phyloP scores from a whole-genome alignment of 202 grass and related monocot species.

The Alloteropsis angusta region DNA sequence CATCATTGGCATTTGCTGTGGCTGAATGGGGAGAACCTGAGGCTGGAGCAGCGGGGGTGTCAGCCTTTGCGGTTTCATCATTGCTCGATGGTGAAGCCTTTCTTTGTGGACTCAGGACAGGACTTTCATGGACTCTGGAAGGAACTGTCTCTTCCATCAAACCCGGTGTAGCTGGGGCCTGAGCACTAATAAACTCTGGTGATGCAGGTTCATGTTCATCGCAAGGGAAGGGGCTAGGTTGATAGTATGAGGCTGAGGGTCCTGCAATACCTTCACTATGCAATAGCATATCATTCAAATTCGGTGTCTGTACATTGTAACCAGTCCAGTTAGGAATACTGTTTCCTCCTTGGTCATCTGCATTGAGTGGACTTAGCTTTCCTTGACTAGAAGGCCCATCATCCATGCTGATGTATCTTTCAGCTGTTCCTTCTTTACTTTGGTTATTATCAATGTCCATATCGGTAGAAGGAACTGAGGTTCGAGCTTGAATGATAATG shows the following conservation, averaged over 20 bases:
- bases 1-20: slow-evolving; percentile 26
- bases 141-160: slow-evolving; percentile 76
- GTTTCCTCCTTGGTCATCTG: slow-evolving; percentile 29
- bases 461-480: slow-evolving; percentile 44
- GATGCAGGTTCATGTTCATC: slow-evolving; percentile 46
- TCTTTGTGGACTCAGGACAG: slow-evolving; percentile 55
- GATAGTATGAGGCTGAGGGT: slow-evolving; percentile 44
- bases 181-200: slow-evolving; percentile 50
- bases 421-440: slow-evolving; percentile 37
- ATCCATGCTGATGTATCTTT: slow-evolving; percentile 32
- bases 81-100: slow-evolving; percentile 57
- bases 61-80: slow-evolving; percentile 43
- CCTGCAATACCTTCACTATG: slow-evolving; percentile 46
- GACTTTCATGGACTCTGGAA: slow-evolving; percentile 65
- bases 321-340: slow-evolving; percentile 46
- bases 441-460: slow-evolving; percentile 78
- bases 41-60: slow-evolving; percentile 34
- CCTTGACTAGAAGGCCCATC: slow-evolving; percentile 29
- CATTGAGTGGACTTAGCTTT: slow-evolving; percentile 23
- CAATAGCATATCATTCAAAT: slow-evolving; percentile 85
- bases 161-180: slow-evolving; percentile 76
- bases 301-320: slow-evolving; percentile 87
- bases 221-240: slow-evolving; percentile 44
- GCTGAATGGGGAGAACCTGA: slow-evolving; percentile 30
- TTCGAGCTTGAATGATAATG: slow-evolving; percentile 56